These are phyloP conservation scores for Phytophthora melonis DNA, from an alignment of 352 stramenopile genomes.

Conservation along the genomic window DNA sequence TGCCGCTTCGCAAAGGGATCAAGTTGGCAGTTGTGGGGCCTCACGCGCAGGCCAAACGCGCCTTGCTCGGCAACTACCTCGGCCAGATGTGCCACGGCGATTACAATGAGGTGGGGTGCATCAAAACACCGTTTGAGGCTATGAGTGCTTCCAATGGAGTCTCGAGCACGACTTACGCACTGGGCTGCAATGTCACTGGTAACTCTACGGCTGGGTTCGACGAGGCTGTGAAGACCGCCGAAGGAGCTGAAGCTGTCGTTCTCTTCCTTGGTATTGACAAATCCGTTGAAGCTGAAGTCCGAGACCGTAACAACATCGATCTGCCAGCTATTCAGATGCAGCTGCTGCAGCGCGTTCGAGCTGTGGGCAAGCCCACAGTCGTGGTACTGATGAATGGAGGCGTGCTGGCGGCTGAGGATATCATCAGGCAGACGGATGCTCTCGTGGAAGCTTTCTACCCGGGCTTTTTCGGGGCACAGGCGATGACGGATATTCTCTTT, in stretches of 20 bases:
- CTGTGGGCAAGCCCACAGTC: slow-evolving; percentile 69
- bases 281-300: slow-evolving; percentile 75
- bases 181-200: slow-evolving; percentile 69
- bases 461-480: slow-evolving; percentile 81
- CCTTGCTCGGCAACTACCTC: slow-evolving; percentile 88
- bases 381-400: slow-evolving; percentile 92
- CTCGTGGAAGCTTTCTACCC: slow-evolving; percentile 88
- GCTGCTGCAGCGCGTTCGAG: slow-evolving; percentile 75
- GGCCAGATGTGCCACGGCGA: slow-evolving; percentile 86
- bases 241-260: slow-evolving; percentile 63
- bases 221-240: slow-evolving; percentile 47
- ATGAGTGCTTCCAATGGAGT: slow-evolving; percentile 54
- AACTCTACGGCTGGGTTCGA: slow-evolving; percentile 68
- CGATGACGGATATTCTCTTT: slow-evolving; percentile 86
- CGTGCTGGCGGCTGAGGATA: slow-evolving; percentile 78
- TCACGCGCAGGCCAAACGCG: slow-evolving; percentile 65
- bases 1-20: slow-evolving; percentile 63
- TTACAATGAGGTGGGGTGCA: slow-evolving; percentile 70
- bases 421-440: slow-evolving; percentile 67
- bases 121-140: slow-evolving; percentile 79
- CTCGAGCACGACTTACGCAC: slow-evolving; percentile 43
- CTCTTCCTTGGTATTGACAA: slow-evolving; percentile 90
- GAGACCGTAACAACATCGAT: slow-evolving; percentile 79
- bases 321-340: slow-evolving; percentile 80
- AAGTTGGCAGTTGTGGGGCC: slow-evolving; percentile 85